Evolutionary conservation across 257 asterid species (phyloP).

Genomic region (Thymus quinquecostatus): DNA sequence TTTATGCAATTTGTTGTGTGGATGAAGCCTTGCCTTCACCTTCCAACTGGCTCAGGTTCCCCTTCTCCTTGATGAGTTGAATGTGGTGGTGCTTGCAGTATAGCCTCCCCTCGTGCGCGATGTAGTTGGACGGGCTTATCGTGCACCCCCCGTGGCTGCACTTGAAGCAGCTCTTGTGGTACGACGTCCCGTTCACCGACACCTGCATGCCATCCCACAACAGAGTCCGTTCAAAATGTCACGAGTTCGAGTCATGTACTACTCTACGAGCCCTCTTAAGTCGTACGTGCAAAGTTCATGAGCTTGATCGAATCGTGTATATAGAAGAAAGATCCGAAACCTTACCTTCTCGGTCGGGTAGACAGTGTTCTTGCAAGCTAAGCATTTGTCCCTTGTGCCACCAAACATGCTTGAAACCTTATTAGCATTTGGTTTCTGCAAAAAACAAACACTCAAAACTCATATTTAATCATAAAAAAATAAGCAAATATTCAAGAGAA

Average conservation of each 20-base stretch:
- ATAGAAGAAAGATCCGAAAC: neutral
- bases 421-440: slow-evolving; percentile 68
- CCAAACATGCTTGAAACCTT: slow-evolving; percentile 82
- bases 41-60: slow-evolving; percentile 96
- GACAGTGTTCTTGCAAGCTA: slow-evolving; percentile 75
- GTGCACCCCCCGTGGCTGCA: slow-evolving; percentile 97
- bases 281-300: neutral
- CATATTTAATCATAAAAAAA: neutral
- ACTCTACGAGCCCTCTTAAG: neutral
- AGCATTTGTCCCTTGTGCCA: slow-evolving; percentile 86
- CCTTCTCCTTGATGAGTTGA: slow-evolving; percentile 97
- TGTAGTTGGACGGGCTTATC: slow-evolving; percentile 94
- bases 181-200: slow-evolving; percentile 82
- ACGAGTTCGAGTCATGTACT: neutral
- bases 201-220: slow-evolving; percentile 47
- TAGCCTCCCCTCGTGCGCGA: slow-evolving; percentile 90
- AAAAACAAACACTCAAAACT: slow-evolving; percentile 16
- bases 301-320: neutral
- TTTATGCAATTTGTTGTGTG: slow-evolving; percentile 29
- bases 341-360: slow-evolving; percentile 95
- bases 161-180: slow-evolving; percentile 95
- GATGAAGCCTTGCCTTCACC: slow-evolving; percentile 54
- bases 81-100: slow-evolving; percentile 98
- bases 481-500: neutral
- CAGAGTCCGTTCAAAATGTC: neutral